Evolutionary conservation across 208 protist species (phyloP).

Genomic region (Blechomonas ayalai): DNA sequence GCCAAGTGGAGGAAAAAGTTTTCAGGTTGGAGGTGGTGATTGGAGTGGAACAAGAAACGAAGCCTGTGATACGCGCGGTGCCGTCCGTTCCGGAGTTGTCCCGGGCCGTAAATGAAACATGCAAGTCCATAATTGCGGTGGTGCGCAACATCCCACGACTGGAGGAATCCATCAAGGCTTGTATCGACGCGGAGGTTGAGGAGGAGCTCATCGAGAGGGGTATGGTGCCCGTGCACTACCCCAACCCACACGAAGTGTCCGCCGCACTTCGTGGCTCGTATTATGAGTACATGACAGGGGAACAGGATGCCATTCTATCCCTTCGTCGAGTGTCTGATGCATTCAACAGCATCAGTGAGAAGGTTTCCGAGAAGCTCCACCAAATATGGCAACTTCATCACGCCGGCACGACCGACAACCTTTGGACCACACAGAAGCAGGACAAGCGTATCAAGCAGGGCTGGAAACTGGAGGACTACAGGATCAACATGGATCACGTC

Average conservation of each 20-base stretch:
- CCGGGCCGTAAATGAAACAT: slow-evolving; percentile 87
- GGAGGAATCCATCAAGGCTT: slow-evolving; percentile 58
- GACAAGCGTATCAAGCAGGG: slow-evolving; percentile 90
- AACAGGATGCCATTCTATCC: slow-evolving; percentile 91
- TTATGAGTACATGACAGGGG: slow-evolving; percentile 93
- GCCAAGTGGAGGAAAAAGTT: slow-evolving; percentile 83
- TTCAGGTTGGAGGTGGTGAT: slow-evolving; percentile 95
- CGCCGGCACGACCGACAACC: slow-evolving; percentile 90
- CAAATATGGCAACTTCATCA: slow-evolving; percentile 95
- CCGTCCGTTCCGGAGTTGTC: slow-evolving; percentile 88
- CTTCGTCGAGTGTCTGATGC: slow-evolving; percentile 86
- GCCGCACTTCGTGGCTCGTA: slow-evolving; percentile 76
- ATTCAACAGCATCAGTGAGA: slow-evolving; percentile 88
- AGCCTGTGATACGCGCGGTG: slow-evolving; percentile 82
- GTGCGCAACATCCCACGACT: slow-evolving; percentile 86
- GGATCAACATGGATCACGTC: slow-evolving; percentile 93
- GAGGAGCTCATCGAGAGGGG: slow-evolving; percentile 51
- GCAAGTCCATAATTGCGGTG: slow-evolving; percentile 89
- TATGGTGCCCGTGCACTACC: slow-evolving; percentile 40
- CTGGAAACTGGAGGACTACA: slow-evolving; percentile 92
- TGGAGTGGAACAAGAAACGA: slow-evolving; percentile 52
- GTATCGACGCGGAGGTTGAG: slow-evolving; percentile 36
- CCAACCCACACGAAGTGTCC: slow-evolving; percentile 40
- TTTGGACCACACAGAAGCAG: slow-evolving; percentile 93
- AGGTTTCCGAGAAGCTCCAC: slow-evolving; percentile 91